phyloP scores from a whole-genome alignment of 2,329 filamentous ascomycete genomes.

The Penicillium sp. region DNA sequence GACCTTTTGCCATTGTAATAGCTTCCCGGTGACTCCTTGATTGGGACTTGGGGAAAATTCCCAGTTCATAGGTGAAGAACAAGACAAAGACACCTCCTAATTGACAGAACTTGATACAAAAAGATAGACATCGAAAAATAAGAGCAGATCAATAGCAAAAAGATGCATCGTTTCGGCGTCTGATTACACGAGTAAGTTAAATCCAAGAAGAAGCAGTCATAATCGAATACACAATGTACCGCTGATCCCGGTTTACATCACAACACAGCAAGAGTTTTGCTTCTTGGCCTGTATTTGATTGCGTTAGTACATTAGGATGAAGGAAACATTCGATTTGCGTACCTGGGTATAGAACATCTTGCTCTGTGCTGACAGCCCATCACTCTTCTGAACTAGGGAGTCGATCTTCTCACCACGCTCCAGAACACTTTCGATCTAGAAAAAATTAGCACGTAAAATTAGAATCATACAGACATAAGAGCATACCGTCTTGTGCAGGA shows the following conservation, averaged over 20 bases:
- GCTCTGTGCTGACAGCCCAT: slow-evolving; percentile 83
- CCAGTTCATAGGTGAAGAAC: background rate
- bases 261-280: slow-evolving; percentile 71
- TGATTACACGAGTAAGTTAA: slow-evolving; percentile 18
- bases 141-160: background rate
- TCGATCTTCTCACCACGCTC: slow-evolving; percentile 97
- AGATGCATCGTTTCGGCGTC: slow-evolving; percentile 8
- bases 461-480: background rate
- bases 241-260: slow-evolving; percentile 54
- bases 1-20: too few relatives aligned
- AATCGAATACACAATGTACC: background rate
- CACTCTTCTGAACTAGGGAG: slow-evolving; percentile 87
- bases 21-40: background rate
- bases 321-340: background rate
- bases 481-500: slow-evolving; percentile 88
- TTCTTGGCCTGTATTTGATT: slow-evolving; percentile 63
- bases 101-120: background rate
- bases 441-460: slow-evolving; percentile 40
- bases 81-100: background rate
- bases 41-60: background rate
- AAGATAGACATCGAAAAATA: background rate
- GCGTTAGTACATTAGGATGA: background rate
- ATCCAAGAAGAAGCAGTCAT: slow-evolving; percentile 6
- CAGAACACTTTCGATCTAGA: slow-evolving; percentile 47
- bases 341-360: slow-evolving; percentile 94